Conservation (phyloP, 2,329 filamentous ascomycete species). For the Aureobasidium zeae region DNA sequence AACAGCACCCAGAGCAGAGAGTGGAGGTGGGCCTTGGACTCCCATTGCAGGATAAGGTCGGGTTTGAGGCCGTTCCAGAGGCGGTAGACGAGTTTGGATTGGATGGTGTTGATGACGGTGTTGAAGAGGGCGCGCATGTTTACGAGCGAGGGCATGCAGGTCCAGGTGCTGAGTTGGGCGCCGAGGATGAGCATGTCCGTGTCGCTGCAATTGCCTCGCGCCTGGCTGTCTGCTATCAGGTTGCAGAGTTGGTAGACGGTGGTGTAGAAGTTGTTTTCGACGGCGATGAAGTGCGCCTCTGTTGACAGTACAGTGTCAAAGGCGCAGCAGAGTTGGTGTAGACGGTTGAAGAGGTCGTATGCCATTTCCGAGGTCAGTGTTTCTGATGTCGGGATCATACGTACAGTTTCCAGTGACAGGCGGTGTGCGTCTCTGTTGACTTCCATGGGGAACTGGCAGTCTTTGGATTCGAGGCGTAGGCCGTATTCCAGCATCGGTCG, state of each 20-base stretch:
- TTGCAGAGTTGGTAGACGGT: slow-evolving; percentile 10
- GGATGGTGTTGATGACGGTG: slow-evolving; percentile 14
- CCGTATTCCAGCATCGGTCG: slow-evolving; percentile 9
- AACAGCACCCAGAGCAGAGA: slow-evolving; percentile 8
- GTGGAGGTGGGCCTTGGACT: slow-evolving; percentile 1
- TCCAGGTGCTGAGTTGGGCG: slow-evolving; percentile 10
- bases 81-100: slow-evolving; percentile 10
- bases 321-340: slow-evolving; percentile 1
- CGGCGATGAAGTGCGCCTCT: slow-evolving; percentile 7
- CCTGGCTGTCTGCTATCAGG: not conserved
- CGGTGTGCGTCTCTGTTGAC: slow-evolving; percentile 6
- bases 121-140: slow-evolving; percentile 14
- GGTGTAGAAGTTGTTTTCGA: slow-evolving; percentile 6
- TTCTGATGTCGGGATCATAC: slow-evolving; percentile 9
- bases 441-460: not conserved
- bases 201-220: not conserved
- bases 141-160: slow-evolving; percentile 3
- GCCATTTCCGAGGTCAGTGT: not conserved
- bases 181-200: slow-evolving; percentile 12
- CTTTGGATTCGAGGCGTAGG: not conserved
- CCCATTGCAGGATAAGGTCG: slow-evolving; percentile 6
- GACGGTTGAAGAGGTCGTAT: slow-evolving; percentile 9
- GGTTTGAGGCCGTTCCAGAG: slow-evolving; percentile 13
- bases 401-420: slow-evolving; percentile 2
- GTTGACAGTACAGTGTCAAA: slow-evolving; percentile 1